These are phyloP conservation scores for Daldinia eschscholtzii DNA, from an alignment of 2,329 filamentous ascomycete genomes.

Conservation along the genomic window DNA sequence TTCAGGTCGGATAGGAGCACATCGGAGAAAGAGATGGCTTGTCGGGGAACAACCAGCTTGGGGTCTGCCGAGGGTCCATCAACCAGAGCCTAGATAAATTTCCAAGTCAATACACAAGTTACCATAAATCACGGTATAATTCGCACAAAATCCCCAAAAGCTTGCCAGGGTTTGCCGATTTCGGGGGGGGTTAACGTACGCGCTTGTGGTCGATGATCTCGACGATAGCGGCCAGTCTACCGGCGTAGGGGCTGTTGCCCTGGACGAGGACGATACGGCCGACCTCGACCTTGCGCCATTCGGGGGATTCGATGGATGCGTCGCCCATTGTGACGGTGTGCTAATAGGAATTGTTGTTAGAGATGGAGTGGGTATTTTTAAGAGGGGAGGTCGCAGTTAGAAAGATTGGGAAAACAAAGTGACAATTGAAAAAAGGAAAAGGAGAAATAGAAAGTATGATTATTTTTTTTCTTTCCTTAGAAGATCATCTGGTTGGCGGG, in stretches of 20 bases:
- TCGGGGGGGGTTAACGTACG: constrained; percentile 73
- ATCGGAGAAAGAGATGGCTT: constrained; percentile 84
- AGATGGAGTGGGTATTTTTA: constrained; percentile 11
- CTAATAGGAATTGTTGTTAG: constrained; percentile 54
- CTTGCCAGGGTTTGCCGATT: constrained; percentile 11
- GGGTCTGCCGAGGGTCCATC: constrained; percentile 90
- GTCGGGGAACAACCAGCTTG: constrained; percentile 85
- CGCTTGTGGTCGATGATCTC: constrained; percentile 99
- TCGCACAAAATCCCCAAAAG: not conserved
- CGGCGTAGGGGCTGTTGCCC: constrained; percentile 79
- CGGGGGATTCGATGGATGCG: constrained; percentile 83
- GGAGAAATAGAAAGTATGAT: not conserved
- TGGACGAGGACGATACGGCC: constrained; percentile 96
- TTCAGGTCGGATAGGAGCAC: constrained; percentile 91
- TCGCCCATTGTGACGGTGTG: constrained; percentile 82
- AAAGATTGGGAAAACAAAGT: constrained; percentile 5
- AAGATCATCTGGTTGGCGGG: constrained; percentile 5
- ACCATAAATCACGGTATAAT: not conserved
- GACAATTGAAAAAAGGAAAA: constrained; percentile 7
- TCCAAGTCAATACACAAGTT: constrained; percentile 48
- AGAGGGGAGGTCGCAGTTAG: not conserved
- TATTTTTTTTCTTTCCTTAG: not conserved
- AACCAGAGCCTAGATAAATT: constrained; percentile 81
- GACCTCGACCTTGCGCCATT: constrained; percentile 98
- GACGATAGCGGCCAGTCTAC: constrained; percentile 92